Base-by-base conservation (phyloP, 2,329 filamentous ascomycete species). In the Hypoxylon sp. region DNA sequence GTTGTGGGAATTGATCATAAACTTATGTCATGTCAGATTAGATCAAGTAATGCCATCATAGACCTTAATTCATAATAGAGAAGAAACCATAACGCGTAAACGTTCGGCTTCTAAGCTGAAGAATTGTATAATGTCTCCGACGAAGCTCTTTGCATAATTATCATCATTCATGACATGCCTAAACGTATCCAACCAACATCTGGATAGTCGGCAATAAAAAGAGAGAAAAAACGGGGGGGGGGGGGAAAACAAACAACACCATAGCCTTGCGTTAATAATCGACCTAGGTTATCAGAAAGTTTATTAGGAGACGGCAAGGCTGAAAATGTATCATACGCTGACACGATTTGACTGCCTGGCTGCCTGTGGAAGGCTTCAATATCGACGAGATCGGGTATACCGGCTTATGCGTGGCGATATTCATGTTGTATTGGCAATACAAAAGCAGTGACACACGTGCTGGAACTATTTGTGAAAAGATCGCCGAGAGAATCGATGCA, bases 11-110 rank as follows among this genome's bases (percentile, higher is more conserved):
- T n/a, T n/a, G n/a, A n/a, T n/a, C n/a, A n/a, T n/a, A n/a, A n/a
- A n/a, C 63, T 55, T 43, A 46, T 57, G 60, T 59, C 69, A 68
- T 72, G 67, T 84, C 80, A 83, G 80, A 84, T 84, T 83, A 84
- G 81, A 83, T 84, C 81, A 84, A 84, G 81, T 83, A 75, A 77
- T 73, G 66, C 73, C 73, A 66, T 75, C 75, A 76, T 67, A 13
- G 71, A 75, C 73, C 59, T 61, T 46, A n/a, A n/a, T n/a, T n/a
- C n/a, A 56, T 65, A 67, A 61, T 62, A 65, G 63, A 56, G 59
- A 69, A 68, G 71, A 69, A 80, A 81, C 80, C 80, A 74, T 72
- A 79, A 72, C 57, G 46, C 46, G 17, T 20, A 42, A 43, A 38
- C 53, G 63, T 73, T 77, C 78, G 81, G 80, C 74, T 83, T 80